These are phyloP conservation scores for Crithidia expoeki DNA, from an alignment of 208 protist species.

Conservation along the genomic window DNA sequence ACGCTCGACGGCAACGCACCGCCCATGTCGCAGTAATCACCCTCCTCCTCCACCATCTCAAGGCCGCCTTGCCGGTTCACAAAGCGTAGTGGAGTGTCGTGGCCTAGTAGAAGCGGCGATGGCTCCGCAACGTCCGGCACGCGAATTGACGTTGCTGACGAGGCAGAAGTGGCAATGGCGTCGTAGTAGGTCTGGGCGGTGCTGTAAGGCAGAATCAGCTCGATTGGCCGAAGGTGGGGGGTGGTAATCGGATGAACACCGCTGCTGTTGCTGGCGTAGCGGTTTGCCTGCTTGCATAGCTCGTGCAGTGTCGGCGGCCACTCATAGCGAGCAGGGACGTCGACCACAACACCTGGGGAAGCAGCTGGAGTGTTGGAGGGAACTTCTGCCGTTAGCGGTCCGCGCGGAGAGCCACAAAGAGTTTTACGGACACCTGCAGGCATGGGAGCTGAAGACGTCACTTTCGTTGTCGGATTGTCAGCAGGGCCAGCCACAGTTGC, in stretches of 20 bases:
- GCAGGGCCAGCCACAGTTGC: neutral
- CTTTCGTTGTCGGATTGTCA: too few species aligned
- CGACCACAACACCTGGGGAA: neutral
- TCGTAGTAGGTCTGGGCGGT: constrained; percentile 31
- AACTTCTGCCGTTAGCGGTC: neutral
- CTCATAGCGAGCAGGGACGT: constrained; percentile 18
- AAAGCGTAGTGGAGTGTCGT: constrained; percentile 20
- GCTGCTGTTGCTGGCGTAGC: neutral
- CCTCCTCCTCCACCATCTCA: constrained; percentile 15
- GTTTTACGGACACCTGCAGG: neutral
- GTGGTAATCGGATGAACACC: neutral
- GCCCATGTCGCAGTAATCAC: constrained; percentile 4
- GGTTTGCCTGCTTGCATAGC: constrained; percentile 9
- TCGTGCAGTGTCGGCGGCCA: constrained; percentile 28
- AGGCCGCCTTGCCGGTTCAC: constrained; percentile 7
- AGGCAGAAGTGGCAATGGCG: constrained; percentile 11
- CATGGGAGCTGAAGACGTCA: neutral
- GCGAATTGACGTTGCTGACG: neutral
- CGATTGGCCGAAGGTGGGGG: constrained; percentile 25
- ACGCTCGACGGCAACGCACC: constrained; percentile 14
- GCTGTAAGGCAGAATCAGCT: constrained; percentile 43
- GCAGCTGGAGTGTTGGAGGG: neutral
- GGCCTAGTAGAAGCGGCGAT: constrained; percentile 18
- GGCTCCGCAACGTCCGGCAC: constrained; percentile 15
- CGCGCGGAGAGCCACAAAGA: constrained; percentile 5